Base-by-base conservation (phyloP, 495 filamentous ascomycete species). In the Xylaria venustula region DNA sequence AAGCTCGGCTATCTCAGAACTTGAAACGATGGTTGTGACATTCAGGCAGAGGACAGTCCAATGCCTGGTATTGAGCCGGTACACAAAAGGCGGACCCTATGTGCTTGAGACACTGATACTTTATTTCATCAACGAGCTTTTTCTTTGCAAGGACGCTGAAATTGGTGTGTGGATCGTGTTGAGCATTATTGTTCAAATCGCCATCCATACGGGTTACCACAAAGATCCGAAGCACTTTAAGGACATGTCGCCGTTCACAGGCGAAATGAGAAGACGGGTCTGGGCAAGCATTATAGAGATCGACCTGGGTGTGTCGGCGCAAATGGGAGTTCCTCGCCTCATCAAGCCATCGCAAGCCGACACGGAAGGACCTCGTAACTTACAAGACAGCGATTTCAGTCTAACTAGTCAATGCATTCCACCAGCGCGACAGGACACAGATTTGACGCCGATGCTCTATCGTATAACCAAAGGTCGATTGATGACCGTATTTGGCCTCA, bases 181-280 rank as follows among this genome's bases (percentile, higher is more conserved):
- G 22, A 66, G 67, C 7, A 60, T 72, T 5, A 45, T 69, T 17
- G 61, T 73, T 14, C 67, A 65, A 8, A 63, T 75, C 5, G 78
- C 81, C 3, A 79, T 83, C 79, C 66, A 79, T 54, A 75, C 80
- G 42, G 81, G 81, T 0, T 83, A 81, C 34, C 81, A 84, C 57
- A 76, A 81, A 7, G 80, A 84, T 54, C 74, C 81, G n/a, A n/a
- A n/a, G 48, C 67, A 77, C 30, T 82, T 81, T 54, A 65, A 74
- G n/a, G 72, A 73, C 17, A 82, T 84, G 22, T 75, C 80, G 0
- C 44, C 67, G 1, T 69, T 76, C 20, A 58, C 62, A 5, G 74
- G 66, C 2, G 77, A 80, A 58, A 77, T 75, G 62, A 67, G 77
- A 25, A 65, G 77, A 3, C 72, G 77, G 2, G 57, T 73, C 1